A percentile compares a stretch with the other conserved stretches of the same genome.
phyloP scores from a whole-genome alignment of 352 stramenopile genomes.

The Globisporangium nodosum region DNA sequence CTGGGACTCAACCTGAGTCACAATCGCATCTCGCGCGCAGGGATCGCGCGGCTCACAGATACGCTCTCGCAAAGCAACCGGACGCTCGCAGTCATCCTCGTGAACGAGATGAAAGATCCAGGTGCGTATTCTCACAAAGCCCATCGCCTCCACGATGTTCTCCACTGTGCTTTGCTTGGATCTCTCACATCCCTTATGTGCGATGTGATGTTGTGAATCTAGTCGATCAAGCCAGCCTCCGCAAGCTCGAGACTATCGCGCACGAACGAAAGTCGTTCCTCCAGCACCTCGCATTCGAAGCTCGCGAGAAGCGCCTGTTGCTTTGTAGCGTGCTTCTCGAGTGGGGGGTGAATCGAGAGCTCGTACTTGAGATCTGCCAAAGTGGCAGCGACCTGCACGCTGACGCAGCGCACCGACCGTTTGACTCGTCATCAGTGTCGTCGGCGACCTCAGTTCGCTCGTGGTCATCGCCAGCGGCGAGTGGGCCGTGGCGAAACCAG shows the following conservation, averaged over 20 bases:
- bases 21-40: conserved; percentile 31
- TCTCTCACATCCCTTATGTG: background rate
- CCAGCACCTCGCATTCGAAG: conserved; percentile 31
- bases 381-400: conserved; percentile 9
- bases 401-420: conserved; percentile 1
- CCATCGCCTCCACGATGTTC: background rate
- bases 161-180: background rate
- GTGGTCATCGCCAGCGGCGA: background rate
- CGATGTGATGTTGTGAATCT: background rate
- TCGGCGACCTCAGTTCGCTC: background rate
- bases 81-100: conserved; percentile 36
- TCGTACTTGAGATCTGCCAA: conserved; percentile 52
- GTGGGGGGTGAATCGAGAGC: conserved; percentile 39
- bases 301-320: conserved; percentile 31
- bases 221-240: conserved; percentile 12
- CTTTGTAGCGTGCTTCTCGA: conserved; percentile 47
- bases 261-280: conserved; percentile 19
- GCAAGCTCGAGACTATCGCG: conserved; percentile 19
- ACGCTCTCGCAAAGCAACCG: conserved; percentile 38
- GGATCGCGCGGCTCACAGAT: conserved; percentile 22
- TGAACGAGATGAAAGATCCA: conserved; percentile 27
- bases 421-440: background rate
- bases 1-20: conserved; percentile 42
- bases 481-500: background rate
- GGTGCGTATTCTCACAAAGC: conserved; percentile 5